phyloP scores from a whole-genome alignment of 1,139 yeast species.

The Geotrichum histeridarum region DNA sequence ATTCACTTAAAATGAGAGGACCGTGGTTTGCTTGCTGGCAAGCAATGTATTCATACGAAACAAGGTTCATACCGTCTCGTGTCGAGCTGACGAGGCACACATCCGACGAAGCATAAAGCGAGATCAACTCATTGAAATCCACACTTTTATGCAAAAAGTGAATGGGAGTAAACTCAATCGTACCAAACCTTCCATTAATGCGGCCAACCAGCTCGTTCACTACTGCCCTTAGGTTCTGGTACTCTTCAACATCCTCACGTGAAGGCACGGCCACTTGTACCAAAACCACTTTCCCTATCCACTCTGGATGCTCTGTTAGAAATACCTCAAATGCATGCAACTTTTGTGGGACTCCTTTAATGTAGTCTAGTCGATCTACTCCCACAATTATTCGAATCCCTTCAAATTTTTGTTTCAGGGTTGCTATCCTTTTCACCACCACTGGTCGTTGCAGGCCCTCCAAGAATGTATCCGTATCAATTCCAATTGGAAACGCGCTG shows the following conservation, averaged over 20 bases:
- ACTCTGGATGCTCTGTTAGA: slow-evolving; percentile 88
- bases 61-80: slow-evolving; percentile 97
- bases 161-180: slow-evolving; percentile 95
- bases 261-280: slow-evolving; percentile 98
- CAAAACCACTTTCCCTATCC: slow-evolving; percentile 94
- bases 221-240: slow-evolving; percentile 85
- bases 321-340: slow-evolving; percentile 93
- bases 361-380: slow-evolving; percentile 90
- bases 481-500: slow-evolving; percentile 98
- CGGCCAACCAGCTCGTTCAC: slow-evolving; percentile 96
- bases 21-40: slow-evolving; percentile 89
- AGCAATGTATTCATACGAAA: slow-evolving; percentile 92
- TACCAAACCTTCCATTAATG: slow-evolving; percentile 93
- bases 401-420: slow-evolving; percentile 57
- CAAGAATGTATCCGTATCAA: slow-evolving; percentile 85
- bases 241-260: slow-evolving; percentile 97
- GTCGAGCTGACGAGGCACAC: slow-evolving; percentile 92
- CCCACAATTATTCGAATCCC: slow-evolving; percentile 87
- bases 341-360: slow-evolving; percentile 96
- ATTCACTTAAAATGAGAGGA: slow-evolving; percentile 78
- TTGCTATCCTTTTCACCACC: slow-evolving; percentile 62
- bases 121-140: slow-evolving; percentile 83
- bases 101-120: slow-evolving; percentile 79
- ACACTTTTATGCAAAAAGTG: slow-evolving; percentile 93
- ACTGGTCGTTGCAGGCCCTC: slow-evolving; percentile 64